These are phyloP conservation scores for Botrytis aclada DNA, from an alignment of 2,329 filamentous ascomycete species.

Conservation along the genomic window DNA sequence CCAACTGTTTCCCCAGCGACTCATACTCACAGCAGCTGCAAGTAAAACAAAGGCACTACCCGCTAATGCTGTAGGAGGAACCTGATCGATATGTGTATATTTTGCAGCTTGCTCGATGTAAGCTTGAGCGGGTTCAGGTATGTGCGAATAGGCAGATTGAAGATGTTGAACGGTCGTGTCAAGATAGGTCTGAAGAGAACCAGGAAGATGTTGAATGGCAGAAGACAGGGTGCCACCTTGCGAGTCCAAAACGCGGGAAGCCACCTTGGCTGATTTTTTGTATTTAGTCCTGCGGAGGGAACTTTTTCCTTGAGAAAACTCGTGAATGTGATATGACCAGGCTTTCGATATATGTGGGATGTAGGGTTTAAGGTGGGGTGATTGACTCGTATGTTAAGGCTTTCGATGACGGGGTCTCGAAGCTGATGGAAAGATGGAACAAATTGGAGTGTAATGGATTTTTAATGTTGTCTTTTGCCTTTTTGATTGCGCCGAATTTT, in stretches of 20 bases:
- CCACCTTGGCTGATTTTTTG: slow-evolving; percentile 37
- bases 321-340: not conserved
- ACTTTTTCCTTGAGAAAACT: slow-evolving; percentile 4
- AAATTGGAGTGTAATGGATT: not conserved
- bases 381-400: not conserved
- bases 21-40: slow-evolving; percentile 36
- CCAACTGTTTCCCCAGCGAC: slow-evolving; percentile 35
- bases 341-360: slow-evolving; percentile 12
- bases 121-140: slow-evolving; percentile 31
- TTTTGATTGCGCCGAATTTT: not conserved
- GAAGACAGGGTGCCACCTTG: slow-evolving; percentile 53
- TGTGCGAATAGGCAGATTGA: slow-evolving; percentile 43
- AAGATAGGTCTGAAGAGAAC: slow-evolving; percentile 51
- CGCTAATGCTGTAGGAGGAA: slow-evolving; percentile 31
- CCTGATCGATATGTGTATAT: slow-evolving; percentile 33
- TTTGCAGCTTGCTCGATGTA: slow-evolving; percentile 33
- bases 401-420: slow-evolving; percentile 1
- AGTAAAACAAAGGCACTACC: slow-evolving; percentile 32
- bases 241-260: slow-evolving; percentile 50
- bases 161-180: slow-evolving; percentile 51
- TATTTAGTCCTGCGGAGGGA: slow-evolving; percentile 14
- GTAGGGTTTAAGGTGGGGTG: slow-evolving; percentile 13
- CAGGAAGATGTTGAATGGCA: slow-evolving; percentile 56
- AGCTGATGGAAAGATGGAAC: not conserved
- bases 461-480: not conserved